Base-by-base conservation (phyloP, 23 red algal genomes). In the Agarophyton chilense region DNA sequence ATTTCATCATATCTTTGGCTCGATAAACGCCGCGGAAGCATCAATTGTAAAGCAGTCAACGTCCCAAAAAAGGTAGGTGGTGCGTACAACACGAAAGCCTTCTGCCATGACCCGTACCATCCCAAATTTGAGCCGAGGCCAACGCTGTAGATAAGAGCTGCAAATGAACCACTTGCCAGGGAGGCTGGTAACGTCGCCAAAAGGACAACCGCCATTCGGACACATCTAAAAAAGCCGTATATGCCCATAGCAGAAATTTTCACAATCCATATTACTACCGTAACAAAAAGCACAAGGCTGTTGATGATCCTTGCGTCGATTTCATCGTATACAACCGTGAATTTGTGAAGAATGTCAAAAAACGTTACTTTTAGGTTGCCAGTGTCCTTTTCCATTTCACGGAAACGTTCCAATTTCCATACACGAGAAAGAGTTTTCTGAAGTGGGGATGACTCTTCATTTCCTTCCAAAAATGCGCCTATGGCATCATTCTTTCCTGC, bases 401-500 rank as follows among this genome's bases (percentile, higher is more conserved):
- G 39, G 1, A 52, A 57, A 21, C 18, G 1, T 21, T 19, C 16
- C 43, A 11, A 52, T 79, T 25, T 28, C 52, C 39, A 45, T 52
- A 54, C 12, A 52, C 16, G 45, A 52, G 74, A 36, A 26, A 55
- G 4, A 1, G 21, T 3, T 34, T 18, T 28, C 13, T 79, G 8
- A 39, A 52, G 43, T 39, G 13, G 1, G 6, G 74, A 79, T 10
- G 46, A 1, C 2, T 18, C 13, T 2, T 4, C 17, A 42, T 21
- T 40, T 1, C 36, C 12, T 36, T 42, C 31, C 19, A 93, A 72
- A 44, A 81, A 77, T 40, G 45, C 39, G 12, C 94, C 94, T 50
- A 94, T 90, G 22, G 87, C 95, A 54, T 92, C 85, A n/a, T 47
- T 77, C 26, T 34, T 51, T 21, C 90, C 87, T 13, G 86, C 91